Percentiles rank a stretch among this genome's conserved stretches.
Evolutionary conservation across 1,139 yeast species (phyloP).

Genomic region (Hanseniaspora sp.): DNA sequence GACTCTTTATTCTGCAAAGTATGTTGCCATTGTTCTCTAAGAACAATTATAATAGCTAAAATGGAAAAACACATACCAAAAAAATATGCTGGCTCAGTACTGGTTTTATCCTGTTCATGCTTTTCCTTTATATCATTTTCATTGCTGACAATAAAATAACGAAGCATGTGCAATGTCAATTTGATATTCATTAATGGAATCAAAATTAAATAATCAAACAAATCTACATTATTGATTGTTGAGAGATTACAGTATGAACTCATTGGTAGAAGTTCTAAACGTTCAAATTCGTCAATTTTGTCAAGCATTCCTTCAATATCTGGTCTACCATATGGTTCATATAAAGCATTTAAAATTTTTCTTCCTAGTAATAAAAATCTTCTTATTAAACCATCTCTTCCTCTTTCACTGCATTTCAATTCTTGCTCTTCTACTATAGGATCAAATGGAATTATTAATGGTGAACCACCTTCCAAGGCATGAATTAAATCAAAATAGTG

Average conservation of each 20-base stretch:
- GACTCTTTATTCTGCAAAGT: neutral
- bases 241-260: conserved; percentile 6
- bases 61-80: conserved; percentile 12
- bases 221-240: conserved; percentile 4
- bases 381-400: conserved; percentile 9
- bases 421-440: conserved; percentile 11
- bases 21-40: conserved; percentile 12
- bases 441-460: conserved; percentile 20
- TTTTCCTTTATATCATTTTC: neutral
- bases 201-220: conserved; percentile 13
- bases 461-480: conserved; percentile 25
- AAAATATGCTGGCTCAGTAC: neutral
- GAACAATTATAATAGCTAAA: conserved; percentile 5
- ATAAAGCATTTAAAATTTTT: conserved; percentile 11
- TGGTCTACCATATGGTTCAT: conserved; percentile 15
- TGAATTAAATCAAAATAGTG: conserved; percentile 23
- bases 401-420: conserved; percentile 12
- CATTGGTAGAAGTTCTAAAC: conserved; percentile 5
- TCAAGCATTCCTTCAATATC: conserved; percentile 14
- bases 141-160: neutral
- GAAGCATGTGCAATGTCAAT: conserved; percentile 1
- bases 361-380: conserved; percentile 14
- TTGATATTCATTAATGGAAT: conserved; percentile 8
- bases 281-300: conserved; percentile 11
- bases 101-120: neutral